Percentiles rank a stretch among this genome's conserved stretches.
phyloP scores from a whole-genome alignment of 1,284 basidiomycete genomes.

The Mycena sp. region DNA sequence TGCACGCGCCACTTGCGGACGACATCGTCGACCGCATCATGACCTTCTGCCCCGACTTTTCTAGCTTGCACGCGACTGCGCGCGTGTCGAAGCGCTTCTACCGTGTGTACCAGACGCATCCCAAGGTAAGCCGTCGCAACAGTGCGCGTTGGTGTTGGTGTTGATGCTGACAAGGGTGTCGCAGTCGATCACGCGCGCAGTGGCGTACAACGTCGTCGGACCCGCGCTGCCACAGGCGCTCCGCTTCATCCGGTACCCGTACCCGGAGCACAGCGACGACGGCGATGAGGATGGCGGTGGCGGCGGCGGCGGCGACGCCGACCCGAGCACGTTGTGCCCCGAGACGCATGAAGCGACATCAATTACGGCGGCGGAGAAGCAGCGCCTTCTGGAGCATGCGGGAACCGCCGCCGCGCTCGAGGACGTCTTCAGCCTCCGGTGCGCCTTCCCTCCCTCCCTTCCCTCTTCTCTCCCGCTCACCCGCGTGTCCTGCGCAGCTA shows the following conservation, averaged over 20 bases:
- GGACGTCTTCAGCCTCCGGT: slow-evolving; percentile 18
- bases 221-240: slow-evolving; percentile 13
- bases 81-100: too few relatives aligned
- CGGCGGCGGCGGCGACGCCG: background rate
- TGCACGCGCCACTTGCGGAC: too few relatives aligned
- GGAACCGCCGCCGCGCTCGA: background rate
- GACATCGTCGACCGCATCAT: too few relatives aligned
- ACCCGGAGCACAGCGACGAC: background rate
- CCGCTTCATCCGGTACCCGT: slow-evolving; percentile 10
- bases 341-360: slow-evolving; percentile 1
- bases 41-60: too few relatives aligned
- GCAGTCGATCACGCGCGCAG: slow-evolving; percentile 14
- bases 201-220: slow-evolving; percentile 17
- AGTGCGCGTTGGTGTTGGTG: too few relatives aligned
- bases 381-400: background rate
- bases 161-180: too few relatives aligned
- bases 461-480: background rate
- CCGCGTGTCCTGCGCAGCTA: background rate
- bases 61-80: too few relatives aligned
- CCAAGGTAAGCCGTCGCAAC: slow-evolving; percentile 5
- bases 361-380: slow-evolving; percentile 7
- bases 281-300: background rate
- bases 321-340: background rate
- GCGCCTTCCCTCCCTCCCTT: background rate
- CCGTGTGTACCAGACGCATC: background rate